Evolutionary conservation across 2,329 filamentous ascomycete species (phyloP).

Genomic region (Juglanconis juglandina): DNA sequence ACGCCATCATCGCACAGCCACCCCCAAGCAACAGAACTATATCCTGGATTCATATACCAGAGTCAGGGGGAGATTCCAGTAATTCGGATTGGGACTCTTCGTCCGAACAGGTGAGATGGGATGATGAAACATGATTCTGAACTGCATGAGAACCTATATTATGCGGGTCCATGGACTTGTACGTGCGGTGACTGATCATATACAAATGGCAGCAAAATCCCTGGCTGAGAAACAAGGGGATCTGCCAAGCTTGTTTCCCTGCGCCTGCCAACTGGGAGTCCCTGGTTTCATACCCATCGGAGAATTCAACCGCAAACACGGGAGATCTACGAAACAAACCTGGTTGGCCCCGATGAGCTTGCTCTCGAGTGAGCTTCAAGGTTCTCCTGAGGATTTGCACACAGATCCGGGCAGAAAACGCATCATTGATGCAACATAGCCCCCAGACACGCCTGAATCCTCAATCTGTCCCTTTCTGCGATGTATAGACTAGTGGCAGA

Average conservation of each 20-base stretch:
- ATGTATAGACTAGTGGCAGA: no score
- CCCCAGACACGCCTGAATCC: no score
- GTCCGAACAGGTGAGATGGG: not conserved
- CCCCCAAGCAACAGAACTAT: no score
- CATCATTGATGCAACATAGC: no score
- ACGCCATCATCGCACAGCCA: no score
- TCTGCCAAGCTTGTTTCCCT: not conserved
- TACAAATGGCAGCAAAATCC: no score
- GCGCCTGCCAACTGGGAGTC: not conserved
- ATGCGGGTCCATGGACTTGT: no score
- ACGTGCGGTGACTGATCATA: not conserved
- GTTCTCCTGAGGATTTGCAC: no score
- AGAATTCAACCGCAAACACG: not conserved
- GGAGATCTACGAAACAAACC: not conserved
- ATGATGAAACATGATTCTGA: not conserved
- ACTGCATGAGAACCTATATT: not conserved
- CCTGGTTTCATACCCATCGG: not conserved
- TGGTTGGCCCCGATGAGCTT: not conserved
- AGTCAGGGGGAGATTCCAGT: not conserved
- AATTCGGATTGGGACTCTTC: not conserved
- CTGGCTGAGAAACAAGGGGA: not conserved
- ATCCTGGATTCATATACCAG: no score
- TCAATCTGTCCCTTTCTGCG: no score
- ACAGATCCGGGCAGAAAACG: no score
- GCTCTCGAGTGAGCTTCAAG: no score